Evolutionary conservation across 2,329 filamentous ascomycete species (phyloP), one percentile per base, ranked within the genome.

Genomic region (Trichoderma semiorbis): DNA sequence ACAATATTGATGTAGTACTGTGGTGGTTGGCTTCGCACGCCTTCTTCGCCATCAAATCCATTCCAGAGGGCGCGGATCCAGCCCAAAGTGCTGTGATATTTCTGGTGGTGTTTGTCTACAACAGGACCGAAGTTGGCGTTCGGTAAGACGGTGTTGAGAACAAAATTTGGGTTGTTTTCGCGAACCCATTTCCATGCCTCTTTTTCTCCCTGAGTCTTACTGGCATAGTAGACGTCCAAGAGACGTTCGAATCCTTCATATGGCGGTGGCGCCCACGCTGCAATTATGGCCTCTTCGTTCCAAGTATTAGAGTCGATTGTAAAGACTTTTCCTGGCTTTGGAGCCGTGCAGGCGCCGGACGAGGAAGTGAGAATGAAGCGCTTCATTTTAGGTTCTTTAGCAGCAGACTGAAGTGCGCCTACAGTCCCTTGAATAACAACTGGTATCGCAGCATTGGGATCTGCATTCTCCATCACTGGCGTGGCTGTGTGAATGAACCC

Each of bases 361-460:
- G 81, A 83, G 21, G 79, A 81, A 0, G 82, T 84, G 50, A 82
- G 75, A 7, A 86, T 81, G 34, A 85, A 81, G 1, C 81, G 78
- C 69, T 79, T 80, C 0, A 87, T 77, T 6, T 77, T 77, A 0
- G 80, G 73, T 28, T 81, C 78, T 1, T 69, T 73, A 18, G 77
- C 75, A 0, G 83, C 82, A 0, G 82, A 76, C 7, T 81, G 78
- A 7, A 85, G 74, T 12, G 81, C 73, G 7, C 74, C 72, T 1
- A 76, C 32, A 0, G 79, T 75, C 18, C 78, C 79, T 0, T 72
- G 60, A 2, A 85, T 73, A 3, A 76, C 77, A 0, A 60, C 53
- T 1, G 82, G 79, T n/a, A 86, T 81, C 16, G 83, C 81, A 2
- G 78, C 75, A 61, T 83, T 76, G 0, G 84, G 80, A 69, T 86